Evolutionary conservation across 164 flowering plant genomes (phyloP), one percentile per base, ranked within the genome.

Genomic region (Umbilicus rupestris): DNA sequence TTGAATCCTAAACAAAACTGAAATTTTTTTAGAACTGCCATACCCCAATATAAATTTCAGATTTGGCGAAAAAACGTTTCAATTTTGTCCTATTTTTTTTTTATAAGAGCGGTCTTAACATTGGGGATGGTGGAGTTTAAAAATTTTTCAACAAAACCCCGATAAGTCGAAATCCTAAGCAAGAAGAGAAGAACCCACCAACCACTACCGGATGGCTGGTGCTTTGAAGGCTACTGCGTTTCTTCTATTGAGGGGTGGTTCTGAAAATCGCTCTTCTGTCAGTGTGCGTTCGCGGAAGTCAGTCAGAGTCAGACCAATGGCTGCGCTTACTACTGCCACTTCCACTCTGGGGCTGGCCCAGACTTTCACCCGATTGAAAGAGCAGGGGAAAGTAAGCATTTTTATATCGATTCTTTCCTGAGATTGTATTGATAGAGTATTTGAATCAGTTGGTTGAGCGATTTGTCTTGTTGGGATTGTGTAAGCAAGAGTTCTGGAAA

Each of bases 301-400:
- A 35, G 37, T 35, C 7, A 35, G 37, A 50, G 10, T 50, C 57
- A 50, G 29, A 50, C 14, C 57, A 9, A 84, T 84, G 94, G 85
- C 87, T 20, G 28, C 87, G 31, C 70, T 85, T 39, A 67, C 76
- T 57, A 47, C 79, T 5, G 30, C 71, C 5, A 26, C 70, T 7
- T 69, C 77, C 1, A 60, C 82, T 11, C 69, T 77, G 63, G 88
- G 97, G 2, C 73, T 90, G 41, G 78, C 93, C 15, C 87, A 90
- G 46, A 88, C 93, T 19, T 90, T 92, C 76, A 63, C 80, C 63
- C 76, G 69, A 58, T 68, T 92, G 74, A 88, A 75, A 66, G 62
- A 81, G 63, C 78, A 85, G 66, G 87, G 90, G 68, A 86, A 87
- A 76, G 95, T 89, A 71, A 68, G 85, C 67, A 66, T 65, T 60